A percentile compares a stretch with the other conserved stretches of the same genome.
Evolutionary conservation across 345 rosid genomes (phyloP).

Genomic region (Populus nigra): DNA sequence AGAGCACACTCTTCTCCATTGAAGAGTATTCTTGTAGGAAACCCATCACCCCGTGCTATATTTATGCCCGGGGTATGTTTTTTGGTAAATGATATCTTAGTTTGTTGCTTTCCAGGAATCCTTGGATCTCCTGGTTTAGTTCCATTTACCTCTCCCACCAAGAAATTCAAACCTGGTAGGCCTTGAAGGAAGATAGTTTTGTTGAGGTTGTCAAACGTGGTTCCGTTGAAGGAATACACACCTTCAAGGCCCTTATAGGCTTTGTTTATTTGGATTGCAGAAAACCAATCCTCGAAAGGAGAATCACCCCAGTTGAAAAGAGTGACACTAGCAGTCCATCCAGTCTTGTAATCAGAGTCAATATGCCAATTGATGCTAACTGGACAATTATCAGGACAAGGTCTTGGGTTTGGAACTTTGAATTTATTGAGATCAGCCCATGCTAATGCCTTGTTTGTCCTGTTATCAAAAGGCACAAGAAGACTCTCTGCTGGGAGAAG

Average conservation of each 20-base stretch:
- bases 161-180: conserved; percentile 57
- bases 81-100: conserved; percentile 76
- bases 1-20: conserved; percentile 95
- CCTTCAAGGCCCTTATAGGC: conserved; percentile 62
- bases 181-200: conserved; percentile 73
- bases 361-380: conserved; percentile 94
- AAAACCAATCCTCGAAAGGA: conserved; percentile 70
- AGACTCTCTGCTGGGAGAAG: conserved; percentile 76
- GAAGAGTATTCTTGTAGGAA: conserved; percentile 66
- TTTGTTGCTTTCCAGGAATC: conserved; percentile 88
- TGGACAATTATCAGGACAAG: conserved; percentile 94
- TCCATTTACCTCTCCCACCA: conserved; percentile 62
- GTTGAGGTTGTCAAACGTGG: conserved; percentile 42
- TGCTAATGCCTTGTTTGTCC: conserved; percentile 67
- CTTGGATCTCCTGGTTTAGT: conserved; percentile 44
- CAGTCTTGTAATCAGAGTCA: conserved; percentile 55
- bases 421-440: conserved; percentile 63
- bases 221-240: conserved; percentile 81
- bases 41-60: conserved; percentile 64
- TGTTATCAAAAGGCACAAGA: conserved; percentile 68
- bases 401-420: conserved; percentile 53
- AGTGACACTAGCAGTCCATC: conserved; percentile 85
- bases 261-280: conserved; percentile 59
- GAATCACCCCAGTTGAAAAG: conserved; percentile 72
- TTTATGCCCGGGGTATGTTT: conserved; percentile 42